Percentiles rank a stretch among this genome's conserved stretches.
phyloP scores from a whole-genome alignment of 345 rosid genomes.

The Isatis tinctoria region DNA sequence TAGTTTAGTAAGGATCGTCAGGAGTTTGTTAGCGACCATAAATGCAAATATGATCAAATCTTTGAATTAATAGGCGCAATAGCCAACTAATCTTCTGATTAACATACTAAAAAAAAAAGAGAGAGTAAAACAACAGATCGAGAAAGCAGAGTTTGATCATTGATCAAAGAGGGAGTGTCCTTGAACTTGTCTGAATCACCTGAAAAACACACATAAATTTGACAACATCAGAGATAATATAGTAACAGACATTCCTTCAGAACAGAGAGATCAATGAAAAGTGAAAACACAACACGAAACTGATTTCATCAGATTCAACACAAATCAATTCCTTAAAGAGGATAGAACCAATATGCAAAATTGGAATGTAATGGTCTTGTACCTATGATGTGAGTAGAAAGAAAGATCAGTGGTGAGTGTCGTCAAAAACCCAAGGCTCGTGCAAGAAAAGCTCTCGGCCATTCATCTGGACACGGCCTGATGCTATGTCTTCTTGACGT shows the following conservation, averaged over 20 bases:
- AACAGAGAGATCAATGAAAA: background rate
- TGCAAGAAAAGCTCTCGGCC: slow-evolving; percentile 87
- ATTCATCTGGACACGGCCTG: slow-evolving; percentile 71
- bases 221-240: background rate
- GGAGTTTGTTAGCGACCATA: background rate
- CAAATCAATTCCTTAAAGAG: no score
- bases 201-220: slow-evolving; percentile 5
- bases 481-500: slow-evolving; percentile 73
- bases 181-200: slow-evolving; percentile 9
- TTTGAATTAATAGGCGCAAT: background rate
- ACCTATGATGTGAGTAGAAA: slow-evolving; percentile 1
- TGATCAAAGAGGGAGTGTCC: background rate
- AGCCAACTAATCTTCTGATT: background rate
- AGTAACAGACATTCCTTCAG: background rate
- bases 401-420: slow-evolving; percentile 42
- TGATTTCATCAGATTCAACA: background rate
- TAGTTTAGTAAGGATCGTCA: no score
- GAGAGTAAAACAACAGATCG: background rate
- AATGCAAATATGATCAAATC: background rate
- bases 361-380: background rate
- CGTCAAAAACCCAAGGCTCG: slow-evolving; percentile 82
- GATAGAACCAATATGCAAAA: no score
- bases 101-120: background rate
- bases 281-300: background rate
- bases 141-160: slow-evolving; percentile 11